Evolutionary conservation across 2,329 filamentous ascomycete species (phyloP).

Genomic region (Beauveria medogensis): DNA sequence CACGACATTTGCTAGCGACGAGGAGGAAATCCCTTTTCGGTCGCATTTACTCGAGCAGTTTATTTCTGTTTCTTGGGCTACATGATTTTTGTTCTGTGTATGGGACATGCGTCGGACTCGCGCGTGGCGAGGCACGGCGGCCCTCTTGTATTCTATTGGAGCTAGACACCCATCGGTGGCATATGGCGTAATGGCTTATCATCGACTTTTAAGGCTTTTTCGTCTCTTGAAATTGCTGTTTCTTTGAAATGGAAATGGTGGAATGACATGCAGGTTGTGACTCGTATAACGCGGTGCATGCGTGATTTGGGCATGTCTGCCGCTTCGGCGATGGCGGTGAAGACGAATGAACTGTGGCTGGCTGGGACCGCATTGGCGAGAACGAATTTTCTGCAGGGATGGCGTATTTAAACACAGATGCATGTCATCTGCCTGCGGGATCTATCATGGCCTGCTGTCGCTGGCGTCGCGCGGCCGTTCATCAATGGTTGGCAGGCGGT

Average conservation of each 20-base stretch:
- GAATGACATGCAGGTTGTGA: too few species aligned
- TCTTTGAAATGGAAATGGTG: not conserved
- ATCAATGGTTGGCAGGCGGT: not conserved
- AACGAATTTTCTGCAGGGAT: too few species aligned
- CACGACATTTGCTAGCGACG: conserved; percentile 8
- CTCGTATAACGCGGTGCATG: too few species aligned
- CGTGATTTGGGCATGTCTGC: too few species aligned
- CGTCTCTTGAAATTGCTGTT: too few species aligned
- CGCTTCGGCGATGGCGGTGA: too few species aligned
- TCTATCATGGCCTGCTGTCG: not conserved
- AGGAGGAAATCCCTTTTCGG: not conserved
- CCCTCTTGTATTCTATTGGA: conserved; percentile 9
- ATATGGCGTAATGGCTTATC: not conserved
- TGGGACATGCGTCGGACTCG: not conserved
- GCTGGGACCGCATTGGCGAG: too few species aligned
- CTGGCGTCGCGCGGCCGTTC: not conserved
- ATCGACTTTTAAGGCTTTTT: too few species aligned
- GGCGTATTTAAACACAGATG: not conserved
- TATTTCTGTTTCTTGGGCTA: conserved; percentile 7
- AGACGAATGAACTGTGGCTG: too few species aligned
- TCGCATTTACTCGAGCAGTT: not conserved
- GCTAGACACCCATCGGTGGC: conserved; percentile 5
- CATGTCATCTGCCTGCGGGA: too few species aligned
- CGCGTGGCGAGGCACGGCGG: not conserved
- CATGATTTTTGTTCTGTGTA: not conserved